phyloP scores from a whole-genome alignment of 192 early-diverging fungal species.

The Backusella parvicylindrica region DNA sequence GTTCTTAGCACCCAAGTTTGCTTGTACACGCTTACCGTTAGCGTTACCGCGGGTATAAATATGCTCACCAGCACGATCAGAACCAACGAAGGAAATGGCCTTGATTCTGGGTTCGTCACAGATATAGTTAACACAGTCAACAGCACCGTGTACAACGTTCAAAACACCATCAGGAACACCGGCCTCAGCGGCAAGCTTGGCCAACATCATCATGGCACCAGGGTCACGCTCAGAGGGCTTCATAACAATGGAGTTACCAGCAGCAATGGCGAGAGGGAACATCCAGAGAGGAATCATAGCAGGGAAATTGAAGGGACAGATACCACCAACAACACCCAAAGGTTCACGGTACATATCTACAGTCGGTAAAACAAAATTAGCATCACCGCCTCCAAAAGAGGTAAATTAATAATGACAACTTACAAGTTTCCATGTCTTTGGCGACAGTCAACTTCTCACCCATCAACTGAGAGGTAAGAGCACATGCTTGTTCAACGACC shows the following conservation, averaged over 20 bases:
- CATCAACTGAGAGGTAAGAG: conserved; percentile 76
- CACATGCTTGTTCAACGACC: conserved; percentile 83
- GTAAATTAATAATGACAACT: conserved; percentile 17
- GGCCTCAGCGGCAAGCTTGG: conserved; percentile 81
- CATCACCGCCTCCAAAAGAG: not conserved
- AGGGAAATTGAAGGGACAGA: conserved; percentile 97
- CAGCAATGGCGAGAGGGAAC: conserved; percentile 92
- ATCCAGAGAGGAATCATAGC: conserved; percentile 96
- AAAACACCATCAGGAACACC: conserved; percentile 90
- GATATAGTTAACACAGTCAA: conserved; percentile 87
- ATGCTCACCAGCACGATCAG: conserved; percentile 83
- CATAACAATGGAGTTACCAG: conserved; percentile 87
- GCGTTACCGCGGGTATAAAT: conserved; percentile 83
- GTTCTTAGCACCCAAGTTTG: conserved; percentile 97
- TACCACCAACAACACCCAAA: conserved; percentile 89
- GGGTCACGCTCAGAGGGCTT: conserved; percentile 96
- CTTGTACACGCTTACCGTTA: conserved; percentile 95
- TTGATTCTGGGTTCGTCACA: conserved; percentile 81
- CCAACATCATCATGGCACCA: conserved; percentile 86
- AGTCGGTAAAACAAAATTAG: not conserved
- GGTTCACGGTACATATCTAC: conserved; percentile 83
- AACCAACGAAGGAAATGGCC: conserved; percentile 94
- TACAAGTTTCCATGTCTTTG: conserved; percentile 91
- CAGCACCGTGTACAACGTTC: conserved; percentile 89
- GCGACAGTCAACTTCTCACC: conserved; percentile 82